Base-by-base conservation (phyloP, 768 basidiomycete genomes). In the Lentinula detonsa region DNA sequence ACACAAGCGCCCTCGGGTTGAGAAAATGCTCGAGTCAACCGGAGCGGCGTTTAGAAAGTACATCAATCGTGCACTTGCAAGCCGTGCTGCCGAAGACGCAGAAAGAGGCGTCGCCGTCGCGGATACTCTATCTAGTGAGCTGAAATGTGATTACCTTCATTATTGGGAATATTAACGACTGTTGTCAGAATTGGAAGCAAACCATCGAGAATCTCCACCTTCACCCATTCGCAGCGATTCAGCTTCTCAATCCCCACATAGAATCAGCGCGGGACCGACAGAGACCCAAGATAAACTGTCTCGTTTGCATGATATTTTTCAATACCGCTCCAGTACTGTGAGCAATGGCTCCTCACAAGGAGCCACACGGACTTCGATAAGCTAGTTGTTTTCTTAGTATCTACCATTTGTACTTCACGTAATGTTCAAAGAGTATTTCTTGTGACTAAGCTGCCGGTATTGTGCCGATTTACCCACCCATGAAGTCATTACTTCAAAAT, bases 21-120 rank as follows among this genome's bases (percentile, higher is more conserved):
- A 95, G 68, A 92, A 93, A 70, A 82, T 94, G 77, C 80, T 95
- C 21, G 91, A 94, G 67, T 86, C 90, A 0, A 95, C 94, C 0
- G 93, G 93, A 1, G 83, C 90, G 18, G 91, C 91, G 6, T 96
- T 95, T 78, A 84, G 91, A 54, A 94, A 94, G 68, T 96, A 96
- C 68, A 92, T 95, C 66, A 90, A 85, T 37, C 85, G 93, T 49
- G 93, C 94, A 1, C 74, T 95, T 23, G 93, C 92, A 0, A 94
- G 85, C 69, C 81, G 93, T 59, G 91, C 91, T n/a, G 87, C 88
- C 9, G 91, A 94, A 67, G 93, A 95, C 66, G 81, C 89, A 65
- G 91, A 93, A 71, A 76, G 91, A 66, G 82, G 85, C 56, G 86
- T 83, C 34, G 90, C 86, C 7, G 90, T 93, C n/a, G 83, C 89